Evolutionary conservation across 345 rosid species (phyloP), one percentile per base, ranked within the genome.

Genomic region (Nephelium lappaceum): DNA sequence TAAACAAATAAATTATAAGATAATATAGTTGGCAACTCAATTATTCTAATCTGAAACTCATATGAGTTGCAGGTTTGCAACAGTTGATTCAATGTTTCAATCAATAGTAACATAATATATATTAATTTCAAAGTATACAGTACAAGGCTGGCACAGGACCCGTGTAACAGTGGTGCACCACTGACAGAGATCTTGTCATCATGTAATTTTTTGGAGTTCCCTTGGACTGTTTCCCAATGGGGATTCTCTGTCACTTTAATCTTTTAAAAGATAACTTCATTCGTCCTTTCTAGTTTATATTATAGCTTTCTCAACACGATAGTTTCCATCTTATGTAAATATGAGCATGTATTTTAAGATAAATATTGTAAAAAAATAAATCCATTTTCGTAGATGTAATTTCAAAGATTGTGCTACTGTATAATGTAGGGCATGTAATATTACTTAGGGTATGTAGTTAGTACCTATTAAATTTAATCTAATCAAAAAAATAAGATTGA

Each of bases 131-230:
- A n/a, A n/a, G n/a, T 39, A 38, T 66, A 73, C 19, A 41, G 5
- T 31, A 63, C 66, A 70, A 77, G 77, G 61, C 42, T 72, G 81
- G 78, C 58, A 53, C 55, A 3, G 51, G 51, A 77, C 72, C 38
- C 45, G 27, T 41, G 31, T 6, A 62, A 69, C 64, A 73, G 68
- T 55, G 82, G 58, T 12, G 36, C 23, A 67, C 47, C 81, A n/a
- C 89, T 86, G 91, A 86, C 88, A 83, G 76, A 80, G 85, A 86
- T 84, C 63, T 81, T 83, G 75, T 53, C 81, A 69, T 79, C 76
- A 79, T 78, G 75, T 41, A 76, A 74, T 74, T 82, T 80, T 81
- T 82, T 77, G 84, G 81, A 75, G 70, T 81, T 64, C 58, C 72
- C 67, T 61, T 62, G 79, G 84, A 57, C 69, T 58, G 55, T 66